Evolutionary conservation across 2,329 filamentous ascomycete genomes (phyloP).

Genomic region (Sarocladium kiliense): DNA sequence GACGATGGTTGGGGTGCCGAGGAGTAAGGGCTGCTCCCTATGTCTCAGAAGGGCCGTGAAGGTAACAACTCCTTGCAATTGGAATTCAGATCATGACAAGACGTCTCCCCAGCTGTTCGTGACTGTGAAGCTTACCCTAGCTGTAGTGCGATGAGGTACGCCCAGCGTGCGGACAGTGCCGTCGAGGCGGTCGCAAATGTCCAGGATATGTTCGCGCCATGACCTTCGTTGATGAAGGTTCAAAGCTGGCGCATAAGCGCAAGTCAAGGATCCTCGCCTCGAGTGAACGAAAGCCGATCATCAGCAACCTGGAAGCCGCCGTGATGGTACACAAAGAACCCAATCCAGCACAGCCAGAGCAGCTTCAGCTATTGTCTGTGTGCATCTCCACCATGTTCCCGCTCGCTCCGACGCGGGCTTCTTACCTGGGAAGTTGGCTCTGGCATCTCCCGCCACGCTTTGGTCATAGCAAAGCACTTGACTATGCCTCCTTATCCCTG

Average conservation of each 20-base stretch:
- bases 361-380: not conserved
- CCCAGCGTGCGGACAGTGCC: not conserved
- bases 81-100: not conserved
- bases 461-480: not conserved
- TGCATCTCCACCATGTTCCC: not conserved
- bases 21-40: not conserved
- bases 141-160: not conserved
- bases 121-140: not conserved
- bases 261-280: not conserved
- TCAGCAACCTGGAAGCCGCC: not conserved
- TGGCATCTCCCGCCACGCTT: not conserved
- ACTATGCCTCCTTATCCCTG: not conserved
- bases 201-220: not conserved
- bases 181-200: not conserved
- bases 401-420: not conserved
- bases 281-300: not conserved
- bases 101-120: not conserved
- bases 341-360: not conserved
- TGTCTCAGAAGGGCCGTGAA: not conserved
- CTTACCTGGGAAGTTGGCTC: not conserved
- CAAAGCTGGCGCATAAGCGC: not conserved
- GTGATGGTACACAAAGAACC: not conserved
- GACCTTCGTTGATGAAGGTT: not conserved
- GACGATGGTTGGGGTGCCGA: not conserved
- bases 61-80: not conserved